A percentile compares a stretch with the other conserved stretches of the same genome.
These are phyloP conservation scores for Phytophthora litchii DNA, from an alignment of 352 stramenopile genomes.

Conservation along the genomic window DNA sequence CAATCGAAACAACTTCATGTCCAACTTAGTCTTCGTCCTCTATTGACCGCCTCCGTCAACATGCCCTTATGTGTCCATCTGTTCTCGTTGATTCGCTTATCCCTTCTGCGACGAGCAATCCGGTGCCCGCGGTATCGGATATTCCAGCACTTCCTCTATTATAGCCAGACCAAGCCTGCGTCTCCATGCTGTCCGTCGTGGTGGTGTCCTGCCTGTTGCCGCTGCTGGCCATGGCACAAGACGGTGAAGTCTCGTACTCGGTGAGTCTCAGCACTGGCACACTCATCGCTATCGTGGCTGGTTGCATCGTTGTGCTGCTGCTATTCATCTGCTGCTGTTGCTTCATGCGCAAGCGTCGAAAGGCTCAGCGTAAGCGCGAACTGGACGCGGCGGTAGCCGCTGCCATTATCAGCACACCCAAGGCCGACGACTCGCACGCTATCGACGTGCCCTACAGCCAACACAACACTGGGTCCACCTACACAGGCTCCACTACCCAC, in stretches of 20 bases:
- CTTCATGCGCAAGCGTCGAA: slow-evolving; percentile 29
- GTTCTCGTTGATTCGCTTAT: slow-evolving; percentile 17
- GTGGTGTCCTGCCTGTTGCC: slow-evolving; percentile 15
- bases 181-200: background rate
- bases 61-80: slow-evolving; percentile 22
- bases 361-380: slow-evolving; percentile 21
- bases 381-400: slow-evolving; percentile 26
- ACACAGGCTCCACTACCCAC: slow-evolving; percentile 24
- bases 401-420: slow-evolving; percentile 25
- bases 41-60: too few relatives aligned
- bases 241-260: slow-evolving; percentile 28
- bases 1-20: too few relatives aligned
- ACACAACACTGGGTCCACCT: slow-evolving; percentile 31
- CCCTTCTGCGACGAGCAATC: slow-evolving; percentile 26
- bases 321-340: slow-evolving; percentile 33
- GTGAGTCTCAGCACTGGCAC: slow-evolving; percentile 34
- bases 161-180: background rate
- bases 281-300: slow-evolving; percentile 27
- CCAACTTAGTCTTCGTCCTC: too few relatives aligned
- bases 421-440: slow-evolving; percentile 19
- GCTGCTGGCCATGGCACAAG: slow-evolving; percentile 12
- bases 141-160: slow-evolving; percentile 10
- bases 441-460: slow-evolving; percentile 27
- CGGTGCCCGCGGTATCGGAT: background rate
- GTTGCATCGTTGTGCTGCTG: slow-evolving; percentile 24